phyloP scores from a whole-genome alignment of 2,329 filamentous ascomycete genomes.

The Cladosporium sphaerospermum region DNA sequence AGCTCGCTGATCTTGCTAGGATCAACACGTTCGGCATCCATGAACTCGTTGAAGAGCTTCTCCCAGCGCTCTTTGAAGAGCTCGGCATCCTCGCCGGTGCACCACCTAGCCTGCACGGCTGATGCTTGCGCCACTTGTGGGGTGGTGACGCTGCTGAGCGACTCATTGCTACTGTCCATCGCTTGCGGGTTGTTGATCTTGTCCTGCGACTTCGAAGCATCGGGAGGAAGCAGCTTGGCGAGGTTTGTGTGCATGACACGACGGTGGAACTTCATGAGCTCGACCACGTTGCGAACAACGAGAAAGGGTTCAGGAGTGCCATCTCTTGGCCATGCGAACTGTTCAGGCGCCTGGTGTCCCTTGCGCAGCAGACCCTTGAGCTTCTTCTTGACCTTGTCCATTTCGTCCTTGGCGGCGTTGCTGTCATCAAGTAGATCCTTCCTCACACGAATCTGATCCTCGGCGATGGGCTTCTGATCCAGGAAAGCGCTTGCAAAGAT shows the following conservation, averaged over 20 bases:
- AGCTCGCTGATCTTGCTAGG: slow-evolving; percentile 98
- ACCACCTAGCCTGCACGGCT: slow-evolving; percentile 82
- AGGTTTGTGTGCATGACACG: slow-evolving; percentile 95
- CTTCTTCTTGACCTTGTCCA: slow-evolving; percentile 99
- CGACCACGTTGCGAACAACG: slow-evolving; percentile 84
- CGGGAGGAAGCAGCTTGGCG: slow-evolving; percentile 60
- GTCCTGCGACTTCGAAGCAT: slow-evolving; percentile 54
- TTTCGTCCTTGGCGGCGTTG: slow-evolving; percentile 96
- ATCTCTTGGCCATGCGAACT: slow-evolving; percentile 93
- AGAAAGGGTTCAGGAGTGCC: slow-evolving; percentile 92
- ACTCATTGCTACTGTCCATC: slow-evolving; percentile 28
- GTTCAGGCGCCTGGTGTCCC: slow-evolving; percentile 85
- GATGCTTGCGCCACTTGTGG: slow-evolving; percentile 16
- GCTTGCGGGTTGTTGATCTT: slow-evolving; percentile 49
- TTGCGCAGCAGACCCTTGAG: slow-evolving; percentile 86
- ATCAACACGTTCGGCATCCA: slow-evolving; percentile 94
- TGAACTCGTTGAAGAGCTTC: slow-evolving; percentile 94
- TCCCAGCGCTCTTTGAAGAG: slow-evolving; percentile 97
- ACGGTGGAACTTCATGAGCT: slow-evolving; percentile 96
- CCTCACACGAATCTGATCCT: slow-evolving; percentile 81
- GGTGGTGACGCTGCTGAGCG: slow-evolving; percentile 1
- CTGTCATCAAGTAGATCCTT: slow-evolving; percentile 96
- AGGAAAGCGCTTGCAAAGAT: slow-evolving; percentile 91
- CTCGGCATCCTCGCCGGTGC: slow-evolving; percentile 88
- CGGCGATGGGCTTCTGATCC: slow-evolving; percentile 74